phyloP scores from a whole-genome alignment of 2,329 filamentous ascomycete genomes.

The Penicillium freii region DNA sequence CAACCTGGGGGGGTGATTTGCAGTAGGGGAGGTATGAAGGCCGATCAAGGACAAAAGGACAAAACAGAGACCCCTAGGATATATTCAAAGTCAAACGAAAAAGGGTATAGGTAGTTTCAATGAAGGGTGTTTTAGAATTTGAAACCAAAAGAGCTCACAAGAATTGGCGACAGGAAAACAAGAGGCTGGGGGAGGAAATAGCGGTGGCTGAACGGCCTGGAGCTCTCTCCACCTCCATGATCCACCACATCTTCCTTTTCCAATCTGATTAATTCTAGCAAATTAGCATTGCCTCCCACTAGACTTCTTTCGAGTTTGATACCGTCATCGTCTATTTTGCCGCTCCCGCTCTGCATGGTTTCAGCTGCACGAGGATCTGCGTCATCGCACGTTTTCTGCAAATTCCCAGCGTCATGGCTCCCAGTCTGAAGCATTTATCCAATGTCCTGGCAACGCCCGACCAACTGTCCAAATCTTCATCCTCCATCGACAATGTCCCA shows the following conservation, averaged over 20 bases:
- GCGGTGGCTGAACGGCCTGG: constrained; percentile 34
- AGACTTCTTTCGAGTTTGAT: constrained; percentile 1
- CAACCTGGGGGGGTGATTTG: constrained; percentile 9
- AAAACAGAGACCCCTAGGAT: not conserved
- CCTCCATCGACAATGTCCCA: constrained; percentile 44
- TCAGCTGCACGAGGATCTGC: constrained; percentile 11
- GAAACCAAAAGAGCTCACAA: not conserved
- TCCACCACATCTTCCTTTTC: constrained; percentile 23
- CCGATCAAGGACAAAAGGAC: not conserved
- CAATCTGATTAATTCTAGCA: constrained; percentile 4
- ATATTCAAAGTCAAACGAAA: not conserved
- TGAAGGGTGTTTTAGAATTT: not conserved
- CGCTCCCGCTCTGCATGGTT: constrained; percentile 10
- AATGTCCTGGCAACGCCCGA: constrained; percentile 48
- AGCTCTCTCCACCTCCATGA: constrained; percentile 18
- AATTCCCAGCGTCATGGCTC: constrained; percentile 24
- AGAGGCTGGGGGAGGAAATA: constrained; percentile 32
- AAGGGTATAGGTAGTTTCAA: not conserved
- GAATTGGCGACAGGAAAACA: constrained; percentile 18
- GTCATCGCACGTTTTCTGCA: constrained; percentile 16
- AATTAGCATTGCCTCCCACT: not conserved
- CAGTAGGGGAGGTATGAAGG: constrained; percentile 2
- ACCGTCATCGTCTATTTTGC: constrained; percentile 1
- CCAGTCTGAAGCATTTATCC: constrained; percentile 38
- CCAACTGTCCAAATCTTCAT: constrained; percentile 46